A percentile compares a stretch with the other conserved stretches of the same genome.
phyloP scores from a whole-genome alignment of 2,329 filamentous ascomycete species.

The Magnaporthales sp. region DNA sequence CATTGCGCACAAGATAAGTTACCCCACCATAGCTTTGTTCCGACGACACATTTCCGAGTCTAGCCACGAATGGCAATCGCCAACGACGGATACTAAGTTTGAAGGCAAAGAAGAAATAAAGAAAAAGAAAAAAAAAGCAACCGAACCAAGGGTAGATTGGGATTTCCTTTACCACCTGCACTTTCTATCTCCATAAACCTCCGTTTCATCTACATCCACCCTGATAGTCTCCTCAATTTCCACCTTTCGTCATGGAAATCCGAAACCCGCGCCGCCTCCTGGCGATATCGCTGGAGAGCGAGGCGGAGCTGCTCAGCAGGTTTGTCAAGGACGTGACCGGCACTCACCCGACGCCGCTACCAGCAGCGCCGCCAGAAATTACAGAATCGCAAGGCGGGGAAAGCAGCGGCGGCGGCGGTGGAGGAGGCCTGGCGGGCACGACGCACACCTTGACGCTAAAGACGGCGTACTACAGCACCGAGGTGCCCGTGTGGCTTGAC shows the following conservation, averaged over 20 bases:
- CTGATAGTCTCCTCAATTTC: neutral
- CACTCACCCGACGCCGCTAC: slow-evolving; percentile 15
- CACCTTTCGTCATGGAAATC: slow-evolving; percentile 27
- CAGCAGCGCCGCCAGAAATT: neutral
- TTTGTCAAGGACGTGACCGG: slow-evolving; percentile 52
- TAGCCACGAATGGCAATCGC: neutral
- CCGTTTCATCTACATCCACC: neutral
- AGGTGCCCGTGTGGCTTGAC: slow-evolving; percentile 60
- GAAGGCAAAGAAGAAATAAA: neutral
- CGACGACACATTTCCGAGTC: neutral
- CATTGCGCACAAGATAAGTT: neutral
- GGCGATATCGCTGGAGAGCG: slow-evolving; percentile 42
- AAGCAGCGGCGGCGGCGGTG: slow-evolving; percentile 23
- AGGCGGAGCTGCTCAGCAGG: slow-evolving; percentile 34
- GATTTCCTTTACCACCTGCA: no score
- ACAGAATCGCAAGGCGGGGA: slow-evolving; percentile 13
- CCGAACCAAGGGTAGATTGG: no score
- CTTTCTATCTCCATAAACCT: no score
- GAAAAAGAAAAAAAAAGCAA: no score
- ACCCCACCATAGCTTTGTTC: neutral
- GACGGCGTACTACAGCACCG: slow-evolving; percentile 53
- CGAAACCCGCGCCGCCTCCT: slow-evolving; percentile 47
- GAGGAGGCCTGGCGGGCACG: slow-evolving; percentile 40
- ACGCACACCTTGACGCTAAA: slow-evolving; percentile 47
- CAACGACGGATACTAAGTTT: neutral